A percentile compares a stretch with the other conserved stretches of the same genome.
phyloP scores from a whole-genome alignment of 164 flowering plant genomes.

The Cinnamomum chago region DNA sequence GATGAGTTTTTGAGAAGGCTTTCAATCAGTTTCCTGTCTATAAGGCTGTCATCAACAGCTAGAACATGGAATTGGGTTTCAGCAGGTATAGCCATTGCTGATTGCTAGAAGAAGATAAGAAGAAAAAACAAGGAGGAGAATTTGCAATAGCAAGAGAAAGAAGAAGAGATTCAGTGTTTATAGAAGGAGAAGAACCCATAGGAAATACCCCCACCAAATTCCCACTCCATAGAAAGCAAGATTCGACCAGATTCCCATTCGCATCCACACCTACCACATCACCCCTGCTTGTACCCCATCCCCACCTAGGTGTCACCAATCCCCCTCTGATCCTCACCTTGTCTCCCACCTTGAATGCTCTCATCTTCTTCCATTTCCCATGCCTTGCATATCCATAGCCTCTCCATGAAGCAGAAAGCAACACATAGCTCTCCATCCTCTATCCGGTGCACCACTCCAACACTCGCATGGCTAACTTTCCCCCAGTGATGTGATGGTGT shows the following conservation, averaged over 20 bases:
- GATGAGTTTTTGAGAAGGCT: constrained; percentile 69
- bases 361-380: no score
- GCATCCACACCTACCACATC: no score
- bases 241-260: constrained; percentile 67
- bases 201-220: constrained; percentile 38
- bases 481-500: no score
- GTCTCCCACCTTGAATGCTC: no score
- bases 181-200: constrained; percentile 12
- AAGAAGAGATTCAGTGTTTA: not conserved
- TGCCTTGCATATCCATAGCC: no score
- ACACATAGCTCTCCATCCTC: no score
- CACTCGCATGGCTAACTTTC: no score
- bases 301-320: no score
- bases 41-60: constrained; percentile 76
- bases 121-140: not conserved
- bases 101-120: not conserved
- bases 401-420: no score
- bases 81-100: constrained; percentile 34
- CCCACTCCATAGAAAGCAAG: constrained; percentile 48
- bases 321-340: no score
- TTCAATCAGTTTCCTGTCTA: constrained; percentile 68
- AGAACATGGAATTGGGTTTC: constrained; percentile 68
- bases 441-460: no score
- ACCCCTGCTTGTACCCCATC: no score
- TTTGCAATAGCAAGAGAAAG: not conserved